A percentile compares a stretch with the other conserved stretches of the same genome.
phyloP scores from a whole-genome alignment of 1,139 yeast species.

The Hansenula lynferdii region DNA sequence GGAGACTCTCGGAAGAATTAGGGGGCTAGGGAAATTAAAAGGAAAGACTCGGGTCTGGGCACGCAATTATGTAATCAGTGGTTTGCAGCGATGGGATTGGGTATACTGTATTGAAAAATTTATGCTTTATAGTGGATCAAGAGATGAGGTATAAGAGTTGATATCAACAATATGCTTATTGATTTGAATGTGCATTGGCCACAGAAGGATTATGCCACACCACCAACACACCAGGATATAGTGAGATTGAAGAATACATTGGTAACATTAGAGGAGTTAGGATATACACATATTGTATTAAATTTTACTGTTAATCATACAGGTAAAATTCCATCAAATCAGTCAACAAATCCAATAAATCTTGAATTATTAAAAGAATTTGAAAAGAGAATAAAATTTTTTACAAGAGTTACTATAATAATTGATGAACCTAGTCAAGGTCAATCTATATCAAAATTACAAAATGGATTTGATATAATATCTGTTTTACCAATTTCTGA shows the following conservation, averaged over 20 bases:
- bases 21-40: too few relatives aligned
- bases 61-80: too few relatives aligned
- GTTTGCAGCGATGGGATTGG: too few relatives aligned
- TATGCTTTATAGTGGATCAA: too few relatives aligned
- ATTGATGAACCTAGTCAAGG: slow-evolving; percentile 77
- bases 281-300: slow-evolving; percentile 70
- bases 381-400: slow-evolving; percentile 46
- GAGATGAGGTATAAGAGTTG: too few relatives aligned
- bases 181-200: slow-evolving; percentile 91
- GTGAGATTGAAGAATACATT: slow-evolving; percentile 43
- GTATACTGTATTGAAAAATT: too few relatives aligned
- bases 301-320: slow-evolving; percentile 58
- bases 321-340: slow-evolving; percentile 48
- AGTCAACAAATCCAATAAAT: slow-evolving; percentile 33
- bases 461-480: slow-evolving; percentile 66
- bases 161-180: slow-evolving; percentile 38
- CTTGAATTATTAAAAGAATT: slow-evolving; percentile 25
- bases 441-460: slow-evolving; percentile 61
- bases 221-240: slow-evolving; percentile 39
- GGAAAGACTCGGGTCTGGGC: too few relatives aligned
- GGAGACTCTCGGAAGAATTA: too few relatives aligned
- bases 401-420: slow-evolving; percentile 67
- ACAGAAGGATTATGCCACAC: slow-evolving; percentile 37
- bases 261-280: slow-evolving; percentile 54
- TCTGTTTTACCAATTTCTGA: slow-evolving; percentile 82